Evolutionary conservation across 1,139 yeast species (phyloP), one percentile per base, ranked within the genome.

Genomic region (Citeromyces hawaiiensis): DNA sequence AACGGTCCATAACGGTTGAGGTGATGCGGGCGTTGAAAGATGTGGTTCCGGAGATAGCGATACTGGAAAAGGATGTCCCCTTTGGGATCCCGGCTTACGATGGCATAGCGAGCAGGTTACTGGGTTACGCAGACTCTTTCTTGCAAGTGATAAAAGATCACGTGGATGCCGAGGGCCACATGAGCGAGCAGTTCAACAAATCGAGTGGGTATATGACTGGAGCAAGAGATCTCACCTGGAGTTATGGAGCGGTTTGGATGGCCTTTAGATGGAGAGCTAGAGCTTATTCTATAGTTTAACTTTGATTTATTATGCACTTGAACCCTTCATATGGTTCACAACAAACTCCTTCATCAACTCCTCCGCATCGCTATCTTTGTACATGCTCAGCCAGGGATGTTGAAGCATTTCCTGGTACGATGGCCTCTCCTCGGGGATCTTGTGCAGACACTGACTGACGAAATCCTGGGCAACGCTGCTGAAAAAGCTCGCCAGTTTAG

Each of bases 111-210:
- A 36, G 47, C 1, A 65, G 67, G n/a, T 51, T 83, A 42, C 59
- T 76, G 43, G 50, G 55, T 9, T 80, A 72, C 51, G 87, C 83
- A 0, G 96, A 86, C 51, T 76, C 94, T 0, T 88, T 83, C 52
- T 59, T 88, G 50, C 74, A 73, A 40, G 75, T 82, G 18, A 68
- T 87, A 33, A 71, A 77, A 48, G 73, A 71, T 38, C 97, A 88
- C 59, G 78, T 76, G 23, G 83, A 77, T 49, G 59, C 60, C 30
- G 67, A 72, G n/a, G 96, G 95, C 4, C 72, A 72, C 39, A 76
- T 88, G 76, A 79, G 88, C 51, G 98, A 91, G 57, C 96, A 91
- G 53, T 83, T 85, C 56, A 85, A 83, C 60, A 75, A 73, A 51
- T 71, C 76, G 49, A 74, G 70, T 36, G 98, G 98, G 0, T 85